Percentiles rank a stretch among this genome's conserved stretches.
Conservation (phyloP, 108 stramenopile species). For the Conticribra guillardii region DNA sequence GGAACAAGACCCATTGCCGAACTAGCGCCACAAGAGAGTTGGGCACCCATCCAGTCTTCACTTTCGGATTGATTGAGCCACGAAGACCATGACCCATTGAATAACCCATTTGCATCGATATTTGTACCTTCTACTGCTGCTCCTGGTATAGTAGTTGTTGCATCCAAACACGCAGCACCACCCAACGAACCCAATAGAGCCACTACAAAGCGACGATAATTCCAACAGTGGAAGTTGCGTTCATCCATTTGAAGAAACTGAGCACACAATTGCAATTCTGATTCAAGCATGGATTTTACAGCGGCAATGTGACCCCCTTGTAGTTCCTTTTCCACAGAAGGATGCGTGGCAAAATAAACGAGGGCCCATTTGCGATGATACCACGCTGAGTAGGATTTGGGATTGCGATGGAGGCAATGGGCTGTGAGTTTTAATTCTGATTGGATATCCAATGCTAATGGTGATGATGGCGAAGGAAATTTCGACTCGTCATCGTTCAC, state of each 20-base stretch:
- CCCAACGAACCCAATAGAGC: conserved; percentile 40
- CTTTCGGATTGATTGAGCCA: conserved; percentile 16
- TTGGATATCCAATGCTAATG: conserved; percentile 34
- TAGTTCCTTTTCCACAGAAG: not conserved
- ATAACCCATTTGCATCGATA: not conserved
- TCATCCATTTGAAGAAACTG: conserved; percentile 89
- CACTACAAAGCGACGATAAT: conserved; percentile 91
- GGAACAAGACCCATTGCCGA: conserved; percentile 10
- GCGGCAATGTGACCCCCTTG: conserved; percentile 11
- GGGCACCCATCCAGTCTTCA: conserved; percentile 57
- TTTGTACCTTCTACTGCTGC: no score
- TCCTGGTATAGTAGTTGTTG: not conserved
- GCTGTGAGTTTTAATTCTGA: conserved; percentile 74
- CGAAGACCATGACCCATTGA: conserved; percentile 37
- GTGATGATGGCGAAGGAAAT: no score
- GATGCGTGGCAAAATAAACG: conserved; percentile 32
- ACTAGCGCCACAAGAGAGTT: conserved; percentile 38
- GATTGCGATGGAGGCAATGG: conserved; percentile 86
- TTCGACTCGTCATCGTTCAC: no score
- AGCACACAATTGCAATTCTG: conserved; percentile 83
- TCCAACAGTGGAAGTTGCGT: conserved; percentile 99
- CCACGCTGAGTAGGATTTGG: conserved; percentile 97
- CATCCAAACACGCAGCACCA: conserved; percentile 6
- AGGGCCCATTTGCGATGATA: conserved; percentile 98
- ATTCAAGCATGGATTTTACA: conserved; percentile 33